These are phyloP conservation scores for Torulaspora gathmanii DNA, from an alignment of 805 yeast genomes.

Conservation along the genomic window DNA sequence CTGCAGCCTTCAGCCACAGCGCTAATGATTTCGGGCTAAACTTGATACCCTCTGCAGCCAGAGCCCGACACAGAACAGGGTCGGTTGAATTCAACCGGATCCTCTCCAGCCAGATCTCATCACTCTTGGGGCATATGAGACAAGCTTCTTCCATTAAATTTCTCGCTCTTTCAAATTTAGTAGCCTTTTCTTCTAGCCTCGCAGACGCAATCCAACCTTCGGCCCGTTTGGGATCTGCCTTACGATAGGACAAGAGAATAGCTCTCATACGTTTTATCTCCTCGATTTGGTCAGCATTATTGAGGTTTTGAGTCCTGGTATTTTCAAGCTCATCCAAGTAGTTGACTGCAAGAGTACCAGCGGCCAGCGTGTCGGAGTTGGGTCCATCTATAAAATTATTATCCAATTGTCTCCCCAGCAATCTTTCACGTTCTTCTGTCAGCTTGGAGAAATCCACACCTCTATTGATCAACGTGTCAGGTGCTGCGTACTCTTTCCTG, in stretches of 20 bases:
- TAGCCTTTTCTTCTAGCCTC: constrained; percentile 63
- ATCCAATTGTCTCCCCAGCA: constrained; percentile 54
- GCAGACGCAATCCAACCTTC: constrained; percentile 87
- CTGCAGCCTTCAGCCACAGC: constrained; percentile 71
- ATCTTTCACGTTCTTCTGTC: constrained; percentile 58
- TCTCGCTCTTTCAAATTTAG: constrained; percentile 53
- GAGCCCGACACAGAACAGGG: constrained; percentile 44
- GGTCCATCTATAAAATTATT: constrained; percentile 23
- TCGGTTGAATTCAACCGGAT: constrained; percentile 53
- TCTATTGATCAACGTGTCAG: constrained; percentile 57
- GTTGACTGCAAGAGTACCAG: constrained; percentile 37
- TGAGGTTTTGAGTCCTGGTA: constrained; percentile 1
- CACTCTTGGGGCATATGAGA: constrained; percentile 55
- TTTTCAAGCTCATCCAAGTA: constrained; percentile 41
- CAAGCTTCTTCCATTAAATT: constrained; percentile 71
- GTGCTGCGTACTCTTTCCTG: constrained; percentile 74
- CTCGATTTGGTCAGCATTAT: constrained; percentile 39
- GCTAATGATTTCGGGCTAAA: constrained; percentile 51
- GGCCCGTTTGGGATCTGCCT: constrained; percentile 66
- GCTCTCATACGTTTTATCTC: constrained; percentile 56
- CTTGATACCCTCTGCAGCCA: constrained; percentile 63
- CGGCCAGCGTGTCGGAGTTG: constrained; percentile 11
- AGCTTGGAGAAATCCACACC: constrained; percentile 46
- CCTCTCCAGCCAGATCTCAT: constrained; percentile 78
- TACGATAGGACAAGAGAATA: constrained; percentile 62